Base-by-base conservation (phyloP, 2,329 filamentous ascomycete genomes). In the Chrysoporthe austroafricana region DNA sequence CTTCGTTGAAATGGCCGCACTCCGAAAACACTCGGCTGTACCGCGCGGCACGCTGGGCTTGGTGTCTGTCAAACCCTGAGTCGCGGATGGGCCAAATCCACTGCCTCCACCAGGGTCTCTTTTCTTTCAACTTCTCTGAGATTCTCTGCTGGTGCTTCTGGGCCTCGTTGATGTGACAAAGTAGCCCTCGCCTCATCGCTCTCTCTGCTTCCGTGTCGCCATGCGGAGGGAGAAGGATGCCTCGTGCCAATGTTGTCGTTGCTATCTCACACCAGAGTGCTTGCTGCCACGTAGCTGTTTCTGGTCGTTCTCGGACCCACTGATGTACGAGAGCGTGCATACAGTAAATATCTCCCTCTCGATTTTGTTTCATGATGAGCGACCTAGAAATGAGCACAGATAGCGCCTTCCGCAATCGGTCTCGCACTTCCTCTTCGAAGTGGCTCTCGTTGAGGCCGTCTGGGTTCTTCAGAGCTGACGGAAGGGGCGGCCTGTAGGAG, bases 381-480 rank as follows among this genome's bases (percentile, higher is more conserved):
- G 58, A 61, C n/a, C 58, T 61, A 7, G 58, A 61, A 7, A 61
- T 39, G n/a, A 61, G 58, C 39, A 61, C 58, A 8, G 39, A 43
- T 7, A 61, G 58, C 11, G 58, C 34, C 43, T 5, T 8, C 4
- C 43, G n/a, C 43, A 61, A 26, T 18, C 43, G n/a, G 39, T 61
- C 58, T 4, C 39, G 36, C 36, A 61, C 43, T 26, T 61, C 34
- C 18, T 61, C 58, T 34, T 46, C 58, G 8, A 61, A 26, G 21
- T 61, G 39, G n/a, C 13, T 32, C n/a, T 43, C 58, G 39, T 43
- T 39, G 18, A 61, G 58, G 18, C 43, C 43, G 21, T 61, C 36
- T 26, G n/a, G 58, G 58, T 61, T 61, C 58, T 61, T 61, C 16
- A 61, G 39, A 4, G 43, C 58, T 13, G 58, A 46, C n/a, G 44